Conservation (phyloP, 2,329 filamentous ascomycete species). For the Diplodia seriata region DNA sequence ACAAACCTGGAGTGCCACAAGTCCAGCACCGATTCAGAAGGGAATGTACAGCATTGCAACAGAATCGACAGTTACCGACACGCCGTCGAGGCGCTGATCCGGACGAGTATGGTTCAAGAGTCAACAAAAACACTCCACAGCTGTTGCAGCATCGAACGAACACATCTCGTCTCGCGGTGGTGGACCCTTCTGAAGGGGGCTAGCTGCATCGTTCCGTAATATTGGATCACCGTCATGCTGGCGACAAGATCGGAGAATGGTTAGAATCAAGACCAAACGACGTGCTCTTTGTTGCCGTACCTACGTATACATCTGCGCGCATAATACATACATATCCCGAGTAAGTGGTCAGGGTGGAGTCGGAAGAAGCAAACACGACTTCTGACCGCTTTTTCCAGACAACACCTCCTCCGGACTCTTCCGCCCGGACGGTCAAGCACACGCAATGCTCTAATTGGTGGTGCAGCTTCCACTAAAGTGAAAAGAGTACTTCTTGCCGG, state of each 20-base stretch:
- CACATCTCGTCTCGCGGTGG: neutral
- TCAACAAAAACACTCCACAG: neutral
- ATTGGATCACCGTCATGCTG: neutral
- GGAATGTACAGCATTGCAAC: neutral
- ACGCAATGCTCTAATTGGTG: slow-evolving; percentile 1
- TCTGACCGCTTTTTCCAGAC: neutral
- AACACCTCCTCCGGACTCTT: too few species aligned
- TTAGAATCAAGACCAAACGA: neutral
- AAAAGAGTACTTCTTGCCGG: slow-evolving; percentile 16
- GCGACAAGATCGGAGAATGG: neutral
- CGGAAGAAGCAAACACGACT: neutral
- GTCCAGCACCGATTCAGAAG: neutral
- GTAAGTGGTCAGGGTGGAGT: neutral
- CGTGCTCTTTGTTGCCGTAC: neutral
- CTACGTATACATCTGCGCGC: neutral
- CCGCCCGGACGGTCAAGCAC: too few species aligned
- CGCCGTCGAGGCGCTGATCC: neutral
- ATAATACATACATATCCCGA: neutral
- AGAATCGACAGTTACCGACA: neutral
- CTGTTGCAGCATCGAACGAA: too few species aligned
- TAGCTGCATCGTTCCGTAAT: neutral
- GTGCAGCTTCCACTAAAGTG: slow-evolving; percentile 13
- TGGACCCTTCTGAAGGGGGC: neutral
- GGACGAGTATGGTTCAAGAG: neutral
- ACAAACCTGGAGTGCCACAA: slow-evolving; percentile 5